These are phyloP conservation scores for Cladosporium sp. DNA, from an alignment of 2,329 filamentous ascomycete genomes.

Conservation along the genomic window DNA sequence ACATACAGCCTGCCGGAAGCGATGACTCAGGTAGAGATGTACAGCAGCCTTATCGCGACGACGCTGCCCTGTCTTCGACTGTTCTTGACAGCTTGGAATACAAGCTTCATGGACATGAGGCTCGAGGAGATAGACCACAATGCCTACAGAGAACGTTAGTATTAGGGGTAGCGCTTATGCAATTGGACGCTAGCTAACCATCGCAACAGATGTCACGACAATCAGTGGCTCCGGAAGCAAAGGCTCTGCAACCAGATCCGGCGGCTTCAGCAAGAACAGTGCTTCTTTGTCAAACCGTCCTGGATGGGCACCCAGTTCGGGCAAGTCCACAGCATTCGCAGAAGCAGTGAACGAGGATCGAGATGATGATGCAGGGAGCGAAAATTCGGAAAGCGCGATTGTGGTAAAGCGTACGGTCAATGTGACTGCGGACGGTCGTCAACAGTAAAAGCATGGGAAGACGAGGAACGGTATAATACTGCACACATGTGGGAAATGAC, in stretches of 20 bases:
- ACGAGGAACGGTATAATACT: no score
- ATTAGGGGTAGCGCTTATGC: no score
- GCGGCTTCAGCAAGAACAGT: neutral
- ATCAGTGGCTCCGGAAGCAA: slow-evolving; percentile 1
- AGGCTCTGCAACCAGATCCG: neutral
- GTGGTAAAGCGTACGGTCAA: slow-evolving; percentile 9
- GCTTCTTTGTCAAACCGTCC: neutral
- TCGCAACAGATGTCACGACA: neutral
- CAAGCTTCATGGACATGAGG: slow-evolving; percentile 15
- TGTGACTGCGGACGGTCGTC: neutral
- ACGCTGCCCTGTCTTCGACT: slow-evolving; percentile 21
- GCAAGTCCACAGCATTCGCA: slow-evolving; percentile 1
- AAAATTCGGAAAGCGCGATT: slow-evolving; percentile 9
- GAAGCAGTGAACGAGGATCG: neutral
- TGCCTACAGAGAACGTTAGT: slow-evolving; percentile 12
- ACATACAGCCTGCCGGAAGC: slow-evolving; percentile 13
- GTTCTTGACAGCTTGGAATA: slow-evolving; percentile 21
- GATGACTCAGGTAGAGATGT: slow-evolving; percentile 19
- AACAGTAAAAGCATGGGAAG: neutral
- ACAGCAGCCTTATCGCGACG: slow-evolving; percentile 18
- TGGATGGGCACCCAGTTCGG: neutral
- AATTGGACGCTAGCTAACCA: neutral
- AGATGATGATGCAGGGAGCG: slow-evolving; percentile 20
- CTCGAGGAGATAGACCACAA: slow-evolving; percentile 12
- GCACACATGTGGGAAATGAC: no score